Evolutionary conservation across 441 rosid genomes (phyloP).

Genomic region (Syzygium malaccense): DNA sequence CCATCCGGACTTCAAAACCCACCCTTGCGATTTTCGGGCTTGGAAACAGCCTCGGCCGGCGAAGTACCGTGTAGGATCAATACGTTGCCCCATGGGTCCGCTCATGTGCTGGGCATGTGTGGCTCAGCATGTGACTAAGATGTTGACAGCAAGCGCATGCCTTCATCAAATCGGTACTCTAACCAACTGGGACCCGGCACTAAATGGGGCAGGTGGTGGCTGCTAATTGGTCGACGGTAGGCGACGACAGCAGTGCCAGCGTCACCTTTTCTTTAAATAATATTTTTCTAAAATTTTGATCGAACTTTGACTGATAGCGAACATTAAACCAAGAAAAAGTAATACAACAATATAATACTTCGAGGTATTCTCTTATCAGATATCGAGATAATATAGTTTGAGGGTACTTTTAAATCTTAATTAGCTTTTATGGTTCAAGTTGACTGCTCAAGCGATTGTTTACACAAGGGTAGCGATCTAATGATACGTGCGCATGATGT

Average conservation of each 20-base stretch:
- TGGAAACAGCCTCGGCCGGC: too few relatives aligned
- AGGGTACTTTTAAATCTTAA: background rate
- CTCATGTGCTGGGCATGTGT: background rate
- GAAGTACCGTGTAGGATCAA: background rate
- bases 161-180: background rate
- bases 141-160: background rate
- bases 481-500: background rate
- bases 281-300: background rate
- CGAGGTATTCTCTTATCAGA: background rate
- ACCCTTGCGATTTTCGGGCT: too few relatives aligned
- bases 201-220: background rate
- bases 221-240: background rate
- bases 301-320: background rate
- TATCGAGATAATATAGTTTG: background rate
- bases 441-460: background rate
- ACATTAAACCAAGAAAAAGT: background rate
- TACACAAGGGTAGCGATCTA: too few relatives aligned
- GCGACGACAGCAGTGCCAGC: background rate
- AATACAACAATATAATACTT: background rate
- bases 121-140: background rate
- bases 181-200: background rate
- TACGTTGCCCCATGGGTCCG: background rate
- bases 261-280: background rate
- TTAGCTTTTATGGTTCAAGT: background rate
- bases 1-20: too few relatives aligned